A percentile compares a stretch with the other conserved stretches of the same genome.
phyloP scores from a whole-genome alignment of 495 filamentous ascomycete genomes.

The Oleoguttula mirabilis region DNA sequence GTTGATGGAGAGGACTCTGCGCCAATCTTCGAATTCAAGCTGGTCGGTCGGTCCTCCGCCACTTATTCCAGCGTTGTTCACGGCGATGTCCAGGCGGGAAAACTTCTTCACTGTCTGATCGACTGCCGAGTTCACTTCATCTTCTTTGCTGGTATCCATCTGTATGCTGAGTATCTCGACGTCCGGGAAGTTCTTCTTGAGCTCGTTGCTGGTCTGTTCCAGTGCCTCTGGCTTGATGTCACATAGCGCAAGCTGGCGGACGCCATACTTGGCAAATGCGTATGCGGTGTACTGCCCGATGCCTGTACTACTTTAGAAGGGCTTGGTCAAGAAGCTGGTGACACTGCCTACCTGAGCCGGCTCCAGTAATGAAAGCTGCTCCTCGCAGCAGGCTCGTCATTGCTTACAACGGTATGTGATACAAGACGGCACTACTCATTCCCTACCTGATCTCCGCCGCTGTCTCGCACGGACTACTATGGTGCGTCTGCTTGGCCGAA shows the following conservation, averaged over 20 bases:
- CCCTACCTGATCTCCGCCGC: no score
- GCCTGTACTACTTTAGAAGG: no score
- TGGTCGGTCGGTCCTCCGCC: conserved; percentile 8
- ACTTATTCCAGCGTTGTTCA: conserved; percentile 27
- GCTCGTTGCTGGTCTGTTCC: conserved; percentile 17
- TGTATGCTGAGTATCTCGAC: conserved; percentile 25
- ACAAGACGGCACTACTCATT: not conserved
- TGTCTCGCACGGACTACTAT: no score
- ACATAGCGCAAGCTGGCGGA: conserved; percentile 27
- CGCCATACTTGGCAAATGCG: conserved; percentile 28
- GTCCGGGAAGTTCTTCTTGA: conserved; percentile 23
- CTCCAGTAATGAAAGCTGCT: conserved; percentile 32
- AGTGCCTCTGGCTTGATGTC: conserved; percentile 25
- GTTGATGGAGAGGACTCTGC: conserved; percentile 34
- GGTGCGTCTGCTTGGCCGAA: no score
- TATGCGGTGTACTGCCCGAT: conserved; percentile 31
- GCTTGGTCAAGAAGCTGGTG: not conserved
- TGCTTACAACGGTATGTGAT: not conserved
- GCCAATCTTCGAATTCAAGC: conserved; percentile 4
- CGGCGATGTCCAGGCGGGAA: conserved; percentile 22
- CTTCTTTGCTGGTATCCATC: conserved; percentile 26
- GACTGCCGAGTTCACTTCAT: conserved; percentile 25
- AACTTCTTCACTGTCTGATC: conserved; percentile 23
- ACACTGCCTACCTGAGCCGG: conserved; percentile 30
- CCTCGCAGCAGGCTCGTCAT: conserved; percentile 29